Conservation (phyloP, 78 protist genomes). For the Dictyostelium capitatum region DNA sequence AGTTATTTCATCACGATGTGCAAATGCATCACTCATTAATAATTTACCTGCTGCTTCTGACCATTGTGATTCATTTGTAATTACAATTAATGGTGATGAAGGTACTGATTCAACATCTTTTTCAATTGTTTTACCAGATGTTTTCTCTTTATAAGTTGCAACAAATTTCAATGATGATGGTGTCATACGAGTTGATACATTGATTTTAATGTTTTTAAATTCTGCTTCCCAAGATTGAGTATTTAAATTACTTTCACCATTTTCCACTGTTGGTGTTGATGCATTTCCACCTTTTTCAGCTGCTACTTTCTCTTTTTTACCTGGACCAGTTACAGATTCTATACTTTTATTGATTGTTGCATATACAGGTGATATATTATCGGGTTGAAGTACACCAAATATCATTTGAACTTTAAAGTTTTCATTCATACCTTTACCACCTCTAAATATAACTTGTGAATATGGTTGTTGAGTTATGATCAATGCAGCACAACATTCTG, state of each 20-base stretch:
- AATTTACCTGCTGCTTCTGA: slow-evolving; percentile 84
- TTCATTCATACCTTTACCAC: slow-evolving; percentile 65
- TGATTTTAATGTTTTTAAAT: slow-evolving; percentile 49
- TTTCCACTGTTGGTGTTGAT: slow-evolving; percentile 18
- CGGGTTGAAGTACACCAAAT: slow-evolving; percentile 70
- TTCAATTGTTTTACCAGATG: neutral
- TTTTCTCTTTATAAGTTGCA: slow-evolving; percentile 49
- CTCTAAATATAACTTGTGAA: slow-evolving; percentile 66
- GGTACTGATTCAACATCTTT: slow-evolving; percentile 45
- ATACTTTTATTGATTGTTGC: slow-evolving; percentile 54
- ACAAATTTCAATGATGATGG: slow-evolving; percentile 58
- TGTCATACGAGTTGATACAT: slow-evolving; percentile 75
- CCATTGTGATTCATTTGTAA: slow-evolving; percentile 87
- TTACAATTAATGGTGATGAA: slow-evolving; percentile 65
- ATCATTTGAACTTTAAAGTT: slow-evolving; percentile 60
- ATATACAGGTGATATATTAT: neutral
- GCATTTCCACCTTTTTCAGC: neutral
- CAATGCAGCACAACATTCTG: slow-evolving; percentile 76
- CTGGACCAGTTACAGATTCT: neutral
- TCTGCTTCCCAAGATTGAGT: slow-evolving; percentile 18
- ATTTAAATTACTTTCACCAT: slow-evolving; percentile 2
- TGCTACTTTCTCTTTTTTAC: slow-evolving; percentile 48
- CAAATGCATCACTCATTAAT: slow-evolving; percentile 59
- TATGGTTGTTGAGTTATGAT: slow-evolving; percentile 54
- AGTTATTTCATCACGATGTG: slow-evolving; percentile 38